A percentile compares a stretch with the other conserved stretches of the same genome.
phyloP scores from a whole-genome alignment of 805 yeast genomes.

The Gaillardinia entomophila region DNA sequence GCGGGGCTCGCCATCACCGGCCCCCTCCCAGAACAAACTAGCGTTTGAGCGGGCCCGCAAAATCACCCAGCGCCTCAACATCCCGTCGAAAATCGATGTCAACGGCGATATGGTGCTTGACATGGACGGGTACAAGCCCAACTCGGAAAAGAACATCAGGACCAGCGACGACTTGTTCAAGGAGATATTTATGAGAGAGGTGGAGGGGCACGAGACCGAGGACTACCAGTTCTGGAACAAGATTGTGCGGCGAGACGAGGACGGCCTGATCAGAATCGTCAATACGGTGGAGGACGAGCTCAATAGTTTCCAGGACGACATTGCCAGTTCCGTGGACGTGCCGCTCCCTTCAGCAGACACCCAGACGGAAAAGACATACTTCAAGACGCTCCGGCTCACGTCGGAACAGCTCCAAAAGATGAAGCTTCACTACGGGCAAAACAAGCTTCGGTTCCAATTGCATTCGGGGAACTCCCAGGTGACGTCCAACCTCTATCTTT shows the following conservation, averaged over 20 bases:
- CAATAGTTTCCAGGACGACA: constrained; percentile 1
- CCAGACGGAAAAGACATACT: constrained; percentile 40
- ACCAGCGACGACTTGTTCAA: constrained; percentile 72
- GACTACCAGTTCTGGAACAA: constrained; percentile 30
- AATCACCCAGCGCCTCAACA: constrained; percentile 65
- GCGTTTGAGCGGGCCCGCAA: constrained; percentile 56
- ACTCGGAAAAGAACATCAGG: constrained; percentile 62
- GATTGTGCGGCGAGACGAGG: constrained; percentile 46
- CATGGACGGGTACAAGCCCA: constrained; percentile 94
- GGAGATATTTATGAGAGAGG: constrained; percentile 70
- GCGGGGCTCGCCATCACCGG: constrained; percentile 10
- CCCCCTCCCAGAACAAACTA: constrained; percentile 27
- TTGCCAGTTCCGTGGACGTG: not conserved
- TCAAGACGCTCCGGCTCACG: constrained; percentile 84
- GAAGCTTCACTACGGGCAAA: constrained; percentile 71
- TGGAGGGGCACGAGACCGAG: constrained; percentile 24
- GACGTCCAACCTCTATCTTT: constrained; percentile 66
- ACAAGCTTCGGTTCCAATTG: constrained; percentile 72
- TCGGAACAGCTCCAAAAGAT: constrained; percentile 80
- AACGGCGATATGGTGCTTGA: constrained; percentile 89
- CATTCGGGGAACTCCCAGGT: constrained; percentile 79
- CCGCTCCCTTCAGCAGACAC: constrained; percentile 2
- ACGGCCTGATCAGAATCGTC: constrained; percentile 61
- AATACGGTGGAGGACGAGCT: constrained; percentile 13
- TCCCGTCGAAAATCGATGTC: constrained; percentile 81